Base-by-base conservation (phyloP, 371 early-diverging fungal species). In the Mycotypha africana region DNA sequence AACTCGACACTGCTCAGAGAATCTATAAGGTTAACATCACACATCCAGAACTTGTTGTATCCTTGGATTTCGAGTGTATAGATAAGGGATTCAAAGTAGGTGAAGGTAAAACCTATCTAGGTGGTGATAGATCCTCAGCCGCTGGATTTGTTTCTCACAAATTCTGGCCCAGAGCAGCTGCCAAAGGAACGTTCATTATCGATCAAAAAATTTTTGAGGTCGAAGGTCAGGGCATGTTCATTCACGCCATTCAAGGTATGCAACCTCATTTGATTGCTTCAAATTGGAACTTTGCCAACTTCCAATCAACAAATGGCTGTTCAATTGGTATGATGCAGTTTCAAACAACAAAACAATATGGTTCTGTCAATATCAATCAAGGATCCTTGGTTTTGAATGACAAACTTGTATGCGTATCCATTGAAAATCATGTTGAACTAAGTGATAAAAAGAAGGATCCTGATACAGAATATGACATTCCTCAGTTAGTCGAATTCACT, bases 261-360 rank as follows among this genome's bases (percentile, higher is more conserved):
- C 84, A 86, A 45, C 94, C 95, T 28, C 91, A 94, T 44, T 66
- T 85, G 45, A 84, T 87, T 35, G 91, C 88, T 11, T 78, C 83
- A 35, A 83, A 82, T 50, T 93, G 93, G 92, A 89, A 87, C 63
- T 85, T 86, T 72, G 74, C 78, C 48, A 64, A 83, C 56, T 81
- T 91, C 65, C 81, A 82, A 20, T 67, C 69, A 4, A 47, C 62
- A 12, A 64, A 76, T 34, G 78, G 79, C 21, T n/a, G n/a, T n/a
- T 63, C 85, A 6, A 64, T 92, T 47, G 72, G 84, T 49, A 79
- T 89, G 82, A 81, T 85, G 65, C 84, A 90, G 64, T 92, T 89
- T 61, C 80, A 78, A 40, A 86, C 92, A 15, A 86, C 91, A 10
- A 79, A 80, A 22, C 88, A 81, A 57, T 83, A 79, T 36, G 88